Conservation (phyloP, 2,329 filamentous ascomycete species). For the Setomelanomma holmii region DNA sequence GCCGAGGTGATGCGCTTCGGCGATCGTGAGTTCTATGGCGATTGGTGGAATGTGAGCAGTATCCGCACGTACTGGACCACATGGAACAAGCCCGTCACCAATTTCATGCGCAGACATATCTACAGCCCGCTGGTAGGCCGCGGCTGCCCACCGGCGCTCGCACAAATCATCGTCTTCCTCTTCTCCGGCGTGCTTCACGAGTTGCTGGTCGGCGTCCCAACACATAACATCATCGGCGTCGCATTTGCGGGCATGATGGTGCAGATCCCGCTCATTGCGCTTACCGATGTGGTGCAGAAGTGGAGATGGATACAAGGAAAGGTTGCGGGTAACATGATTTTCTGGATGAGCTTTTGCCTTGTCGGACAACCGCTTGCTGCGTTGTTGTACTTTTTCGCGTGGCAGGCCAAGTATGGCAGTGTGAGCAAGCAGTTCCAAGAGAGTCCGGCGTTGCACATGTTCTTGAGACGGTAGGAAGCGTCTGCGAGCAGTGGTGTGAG, state of each 20-base stretch:
- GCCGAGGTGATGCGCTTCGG: constrained; percentile 90
- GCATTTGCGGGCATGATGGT: constrained; percentile 94
- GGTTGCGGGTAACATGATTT: constrained; percentile 88
- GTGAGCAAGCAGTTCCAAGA: constrained; percentile 59
- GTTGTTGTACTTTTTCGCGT: constrained; percentile 95
- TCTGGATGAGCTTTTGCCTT: constrained; percentile 96
- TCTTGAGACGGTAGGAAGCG: constrained; percentile 26
- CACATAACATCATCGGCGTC: constrained; percentile 91
- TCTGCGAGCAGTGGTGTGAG: too few relatives aligned
- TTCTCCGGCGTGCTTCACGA: constrained; percentile 92
- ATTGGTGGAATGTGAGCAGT: constrained; percentile 91
- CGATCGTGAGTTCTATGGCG: constrained; percentile 92
- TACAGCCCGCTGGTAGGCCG: constrained; percentile 87
- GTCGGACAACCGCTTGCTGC: constrained; percentile 94
- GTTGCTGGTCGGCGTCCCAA: constrained; percentile 89
- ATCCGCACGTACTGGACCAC: constrained; percentile 90
- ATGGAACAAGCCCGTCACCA: constrained; percentile 98
- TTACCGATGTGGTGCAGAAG: constrained; percentile 81
- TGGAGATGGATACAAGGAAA: constrained; percentile 77
- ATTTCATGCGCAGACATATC: constrained; percentile 94
- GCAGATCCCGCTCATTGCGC: constrained; percentile 84
- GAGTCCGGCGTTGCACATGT: constrained; percentile 30
- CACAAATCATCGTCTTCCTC: constrained; percentile 83
- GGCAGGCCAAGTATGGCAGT: constrained; percentile 96
- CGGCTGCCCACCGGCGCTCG: constrained; percentile 74